Conservation (phyloP, 148 eudicot species). For the Rhododendron henanense region DNA sequence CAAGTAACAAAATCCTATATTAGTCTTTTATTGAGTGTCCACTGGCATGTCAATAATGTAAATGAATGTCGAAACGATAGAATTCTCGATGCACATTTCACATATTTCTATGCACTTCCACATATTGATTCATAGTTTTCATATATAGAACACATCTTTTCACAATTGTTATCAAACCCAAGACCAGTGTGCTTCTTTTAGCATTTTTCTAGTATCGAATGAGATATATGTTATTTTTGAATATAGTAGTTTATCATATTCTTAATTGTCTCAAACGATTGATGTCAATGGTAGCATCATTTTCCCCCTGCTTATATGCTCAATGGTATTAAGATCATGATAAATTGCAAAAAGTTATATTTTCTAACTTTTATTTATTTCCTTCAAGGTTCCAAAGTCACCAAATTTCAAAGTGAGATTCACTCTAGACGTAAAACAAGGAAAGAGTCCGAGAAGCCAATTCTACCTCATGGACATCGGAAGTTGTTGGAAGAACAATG, state of each 20-base stretch:
- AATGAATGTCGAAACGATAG: neutral
- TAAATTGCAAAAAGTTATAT: neutral
- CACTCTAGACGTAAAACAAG: conserved; percentile 34
- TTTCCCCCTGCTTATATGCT: neutral
- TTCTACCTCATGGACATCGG: conserved; percentile 66
- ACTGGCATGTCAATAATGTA: neutral
- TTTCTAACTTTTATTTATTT: neutral
- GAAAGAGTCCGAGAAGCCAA: conserved; percentile 44
- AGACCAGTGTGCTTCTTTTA: neutral
- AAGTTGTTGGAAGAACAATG: conserved; percentile 66
- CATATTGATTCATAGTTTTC: neutral
- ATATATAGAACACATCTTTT: neutral
- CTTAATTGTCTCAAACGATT: neutral
- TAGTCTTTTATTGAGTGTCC: neutral
- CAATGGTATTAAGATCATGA: neutral
- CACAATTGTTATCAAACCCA: neutral
- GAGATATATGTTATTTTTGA: neutral
- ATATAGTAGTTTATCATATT: neutral
- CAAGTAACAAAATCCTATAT: neutral
- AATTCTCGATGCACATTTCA: neutral
- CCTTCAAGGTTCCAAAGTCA: conserved; percentile 37
- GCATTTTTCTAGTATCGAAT: neutral
- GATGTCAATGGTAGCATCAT: neutral
- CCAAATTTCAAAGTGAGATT: conserved; percentile 54
- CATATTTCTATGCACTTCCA: neutral